Evolutionary conservation across 2,329 filamentous ascomycete genomes (phyloP), one percentile per base, ranked within the genome.

Genomic region (Neodidymelliopsis sp.): DNA sequence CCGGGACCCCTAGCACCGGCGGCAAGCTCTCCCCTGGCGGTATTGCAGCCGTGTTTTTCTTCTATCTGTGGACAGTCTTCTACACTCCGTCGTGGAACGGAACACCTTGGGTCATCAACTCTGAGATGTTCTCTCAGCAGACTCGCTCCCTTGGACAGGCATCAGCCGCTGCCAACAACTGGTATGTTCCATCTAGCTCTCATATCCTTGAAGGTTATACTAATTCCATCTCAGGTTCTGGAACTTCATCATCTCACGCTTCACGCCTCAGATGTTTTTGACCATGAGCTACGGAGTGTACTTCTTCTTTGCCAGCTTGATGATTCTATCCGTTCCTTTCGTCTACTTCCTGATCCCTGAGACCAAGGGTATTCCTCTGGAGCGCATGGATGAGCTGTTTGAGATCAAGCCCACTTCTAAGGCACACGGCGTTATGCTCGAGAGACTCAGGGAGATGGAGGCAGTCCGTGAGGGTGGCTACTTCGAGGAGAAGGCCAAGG

Each of bases 41-140:
- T 11, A 82, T 84, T 44, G 81, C 82, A 0, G 84, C 84, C 24
- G 79, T 88, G 50, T 84, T 86, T 70, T 88, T 90, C 77, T 88
- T 90, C 75, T 90, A 89, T 63, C 77, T 90, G 0, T 90, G 85
- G 84, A 89, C 87, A 0, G 83, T 81, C 0, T 85, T 86, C 69
- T 91, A 91, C 74, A 89, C 85, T 0, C 86, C 75, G 2, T 73
- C 82, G 0, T 89, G 86, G 86, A 89, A 89, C 65, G 86, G 86
- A 2, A 88, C 85, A 0, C 88, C 87, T 0, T 91, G 88, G 88
- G 86, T 91, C 16, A 74, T 89, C 64, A 89, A 89, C 75, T 71
- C 67, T 0, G 87, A 91, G 70, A 90, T 91, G 78, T 91, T 90
- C 70, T 83, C 87, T 61, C 82, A 84, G 56, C 87, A 86, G 72